A percentile compares a stretch with the other conserved stretches of the same genome.
Evolutionary conservation across 164 flowering plant species (phyloP).

Genomic region (Magnolia sinica): DNA sequence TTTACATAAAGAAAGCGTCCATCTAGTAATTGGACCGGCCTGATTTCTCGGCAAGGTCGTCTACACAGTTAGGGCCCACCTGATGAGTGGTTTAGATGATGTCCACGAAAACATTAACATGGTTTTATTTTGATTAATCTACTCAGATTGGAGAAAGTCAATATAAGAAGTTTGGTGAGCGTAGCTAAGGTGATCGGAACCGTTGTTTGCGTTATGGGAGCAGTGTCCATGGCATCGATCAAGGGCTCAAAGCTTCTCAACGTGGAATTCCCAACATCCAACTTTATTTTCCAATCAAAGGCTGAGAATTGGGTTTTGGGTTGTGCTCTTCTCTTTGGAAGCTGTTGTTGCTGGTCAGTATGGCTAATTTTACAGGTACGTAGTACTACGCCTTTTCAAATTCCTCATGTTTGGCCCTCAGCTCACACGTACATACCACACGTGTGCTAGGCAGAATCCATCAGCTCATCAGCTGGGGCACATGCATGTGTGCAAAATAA

Average conservation of each 20-base stretch:
- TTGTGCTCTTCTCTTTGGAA: slow-evolving; percentile 44
- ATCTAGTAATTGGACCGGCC: too few relatives aligned
- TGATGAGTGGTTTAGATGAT: background rate
- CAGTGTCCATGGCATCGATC: slow-evolving; percentile 42
- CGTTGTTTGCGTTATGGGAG: slow-evolving; percentile 45
- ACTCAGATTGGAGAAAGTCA: slow-evolving; percentile 49
- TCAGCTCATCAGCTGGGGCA: too few relatives aligned
- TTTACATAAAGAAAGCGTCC: too few relatives aligned
- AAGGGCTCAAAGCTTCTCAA: slow-evolving; percentile 59
- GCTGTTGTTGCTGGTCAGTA: slow-evolving; percentile 52
- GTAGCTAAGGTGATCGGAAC: slow-evolving; percentile 55
- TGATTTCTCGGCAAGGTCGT: too few relatives aligned
- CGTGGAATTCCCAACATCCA: slow-evolving; percentile 14
- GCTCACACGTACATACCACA: too few relatives aligned
- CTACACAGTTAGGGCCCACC: too few relatives aligned
- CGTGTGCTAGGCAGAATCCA: too few relatives aligned
- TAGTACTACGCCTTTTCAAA: too few relatives aligned
- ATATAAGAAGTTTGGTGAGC: slow-evolving; percentile 34
- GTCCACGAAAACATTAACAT: background rate
- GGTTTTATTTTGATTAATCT: background rate
- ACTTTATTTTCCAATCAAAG: slow-evolving; percentile 8
- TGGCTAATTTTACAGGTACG: slow-evolving; percentile 72
- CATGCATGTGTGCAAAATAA: too few relatives aligned
- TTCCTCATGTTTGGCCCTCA: too few relatives aligned
- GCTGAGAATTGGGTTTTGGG: slow-evolving; percentile 47